Base-by-base conservation (phyloP, 2,329 filamentous ascomycete species). In the Penicillium brasilianum region DNA sequence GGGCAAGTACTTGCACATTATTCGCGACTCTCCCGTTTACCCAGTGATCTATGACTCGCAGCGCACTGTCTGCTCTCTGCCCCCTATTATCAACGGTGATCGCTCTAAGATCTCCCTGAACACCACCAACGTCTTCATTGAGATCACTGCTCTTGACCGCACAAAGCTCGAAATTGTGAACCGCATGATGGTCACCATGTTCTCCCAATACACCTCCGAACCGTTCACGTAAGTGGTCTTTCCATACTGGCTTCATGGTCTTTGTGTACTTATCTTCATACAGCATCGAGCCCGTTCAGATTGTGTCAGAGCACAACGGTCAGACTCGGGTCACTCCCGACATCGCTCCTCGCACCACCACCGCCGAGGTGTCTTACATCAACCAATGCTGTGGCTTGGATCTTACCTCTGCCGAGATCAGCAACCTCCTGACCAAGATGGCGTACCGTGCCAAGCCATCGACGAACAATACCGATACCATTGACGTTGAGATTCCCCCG, bases 111-210 rank as follows among this genome's bases (percentile, higher is more conserved):
- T 99, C 76, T 92, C 89, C 8, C 81, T 96, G 48, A 82, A 96
- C 75, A 98, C 93, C 60, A 94, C 86, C 74, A 97, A 99, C 73
- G 87, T 99, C 73, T 91, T 99, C 79, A 96, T 99, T 76, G 95
- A 99, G 79, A 93, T 97, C 72, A 99, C 95, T 8, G 96, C 93
- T 43, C 94, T 93, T 43, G 95, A 99, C 76, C 89, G 90, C 75
- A 99, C 96, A 30, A 99, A 99, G 82, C 86, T 98, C 48, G 93
- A 97, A 70, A 92, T 99, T 66, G 94, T 97, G 63, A 92, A 90
- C 80, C 93, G 96, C 77, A 97, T 97, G 74, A 89, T 99, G 77
- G 91, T 97, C 44, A 88, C 94, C 72, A 99, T 99, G 94, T 99
- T 99, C 84, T 96, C 91, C 49, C 86, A 89, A 74, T 97, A 98